Evolutionary conservation across 164 flowering plant genomes (phyloP).

Genomic region (Chimonanthus salicifolius): DNA sequence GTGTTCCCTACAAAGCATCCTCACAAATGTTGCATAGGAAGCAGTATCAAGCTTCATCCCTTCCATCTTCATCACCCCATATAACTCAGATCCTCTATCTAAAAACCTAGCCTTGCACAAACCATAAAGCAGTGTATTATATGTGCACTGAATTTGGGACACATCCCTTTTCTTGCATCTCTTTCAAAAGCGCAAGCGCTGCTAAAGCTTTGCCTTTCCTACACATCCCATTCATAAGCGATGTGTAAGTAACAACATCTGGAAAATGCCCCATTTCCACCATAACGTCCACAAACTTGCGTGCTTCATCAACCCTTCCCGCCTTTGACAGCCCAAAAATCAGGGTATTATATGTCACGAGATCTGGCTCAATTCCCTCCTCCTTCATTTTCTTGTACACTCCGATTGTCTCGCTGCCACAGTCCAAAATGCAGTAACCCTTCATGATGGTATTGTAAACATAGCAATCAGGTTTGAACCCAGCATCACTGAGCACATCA

Average conservation of each 20-base stretch:
- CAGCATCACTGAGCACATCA: constrained; percentile 40
- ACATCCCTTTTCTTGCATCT: constrained; percentile 79
- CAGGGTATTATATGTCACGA: constrained; percentile 77
- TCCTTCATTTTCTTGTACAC: constrained; percentile 78
- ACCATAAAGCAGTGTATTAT: constrained; percentile 81
- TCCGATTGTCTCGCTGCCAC: constrained; percentile 54
- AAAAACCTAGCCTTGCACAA: constrained; percentile 62
- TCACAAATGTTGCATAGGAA: constrained; percentile 66
- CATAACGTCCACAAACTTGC: constrained; percentile 59
- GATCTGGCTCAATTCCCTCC: constrained; percentile 74
- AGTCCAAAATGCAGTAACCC: constrained; percentile 60
- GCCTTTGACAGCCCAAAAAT: constrained; percentile 79
- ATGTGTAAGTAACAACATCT: constrained; percentile 75
- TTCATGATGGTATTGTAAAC: constrained; percentile 93
- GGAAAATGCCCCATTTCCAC: constrained; percentile 64
- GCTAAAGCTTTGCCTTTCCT: constrained; percentile 65
- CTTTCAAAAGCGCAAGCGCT: constrained; percentile 55
- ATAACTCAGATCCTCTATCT: constrained; percentile 62
- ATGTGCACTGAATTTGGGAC: constrained; percentile 71
- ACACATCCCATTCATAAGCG: constrained; percentile 95
- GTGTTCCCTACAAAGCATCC: constrained; percentile 63
- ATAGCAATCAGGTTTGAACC: constrained; percentile 79
- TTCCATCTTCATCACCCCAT: constrained; percentile 46
- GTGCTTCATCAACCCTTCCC: constrained; percentile 67
- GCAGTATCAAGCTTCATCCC: constrained; percentile 67